A percentile compares a stretch with the other conserved stretches of the same genome.
Evolutionary conservation across 768 basidiomycete genomes (phyloP).

Genomic region (Hericium coralloides): DNA sequence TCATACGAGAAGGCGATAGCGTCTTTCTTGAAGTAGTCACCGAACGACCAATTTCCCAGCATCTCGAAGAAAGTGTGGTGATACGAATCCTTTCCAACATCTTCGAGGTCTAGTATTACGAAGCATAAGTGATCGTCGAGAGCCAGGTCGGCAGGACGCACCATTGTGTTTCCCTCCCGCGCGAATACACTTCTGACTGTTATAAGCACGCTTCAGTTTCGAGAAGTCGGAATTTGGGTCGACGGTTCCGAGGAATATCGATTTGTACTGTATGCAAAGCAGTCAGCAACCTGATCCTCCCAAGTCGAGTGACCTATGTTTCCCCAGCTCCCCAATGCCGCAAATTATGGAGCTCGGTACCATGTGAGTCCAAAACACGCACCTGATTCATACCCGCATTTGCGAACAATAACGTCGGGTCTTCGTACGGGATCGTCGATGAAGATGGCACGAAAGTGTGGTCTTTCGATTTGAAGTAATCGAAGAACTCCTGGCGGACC

Average conservation of each 20-base stretch:
- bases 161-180: constrained; percentile 99
- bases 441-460: constrained; percentile 91
- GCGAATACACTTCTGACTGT: constrained; percentile 96
- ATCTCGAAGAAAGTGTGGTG: constrained; percentile 99
- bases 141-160: constrained; percentile 21
- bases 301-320: neutral
- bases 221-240: constrained; percentile 90
- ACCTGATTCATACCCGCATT: constrained; percentile 99
- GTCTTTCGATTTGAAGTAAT: constrained; percentile 69
- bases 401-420: constrained; percentile 94
- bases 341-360: too few relatives aligned
- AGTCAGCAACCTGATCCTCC: too few relatives aligned
- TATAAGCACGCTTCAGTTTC: constrained; percentile 88
- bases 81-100: constrained; percentile 97
- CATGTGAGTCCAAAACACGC: too few relatives aligned
- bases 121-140: constrained; percentile 1
- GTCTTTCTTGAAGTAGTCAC: constrained; percentile 99
- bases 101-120: constrained; percentile 72
- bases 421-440: constrained; percentile 92
- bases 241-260: constrained; percentile 95
- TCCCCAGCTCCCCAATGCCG: too few relatives aligned
- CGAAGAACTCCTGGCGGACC: constrained; percentile 85
- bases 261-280: constrained; percentile 64
- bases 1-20: constrained; percentile 94
- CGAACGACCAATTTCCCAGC: constrained; percentile 99